Base-by-base conservation (phyloP, 257 asterid genomes). In the Petunia axillaris region DNA sequence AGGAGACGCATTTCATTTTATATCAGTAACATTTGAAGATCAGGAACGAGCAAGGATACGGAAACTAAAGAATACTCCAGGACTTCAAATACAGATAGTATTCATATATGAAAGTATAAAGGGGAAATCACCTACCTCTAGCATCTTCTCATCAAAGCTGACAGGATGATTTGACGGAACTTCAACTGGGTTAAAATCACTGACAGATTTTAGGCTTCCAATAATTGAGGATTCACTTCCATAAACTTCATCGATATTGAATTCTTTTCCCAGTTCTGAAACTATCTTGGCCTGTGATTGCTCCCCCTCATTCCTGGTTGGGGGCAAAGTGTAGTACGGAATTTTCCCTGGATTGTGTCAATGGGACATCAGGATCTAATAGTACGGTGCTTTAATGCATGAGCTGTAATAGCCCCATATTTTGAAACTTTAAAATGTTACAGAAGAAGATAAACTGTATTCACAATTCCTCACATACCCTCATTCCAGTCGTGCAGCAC, bases 401-500 rank as follows among this genome's bases (percentile, higher is more conserved):
- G 63, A 50, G 63, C 46, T 50, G 46, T 35, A 50, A 73, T n/a
- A 3, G 7, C 5, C 77, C 25, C 77, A 71, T 48, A 71, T 46
- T 5, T 25, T 50, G 60, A 2, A 73, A 50, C 46, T 73, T 50
- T 0, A 73, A 63, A 13, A 2, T 73, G 1, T 36, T 73, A 9
- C 1, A 1, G 35, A 50, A 13, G 46, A n/a, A 6, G 50, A 6
- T 50, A 48, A 37, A 50, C 52, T 10, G 3, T 50, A 73, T 73
- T 50, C 35, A 50, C 16, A 25, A 25, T 25, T 25, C 25, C 25
- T 25, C 1, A 25, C 82, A 39, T 90, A 95, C 99, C 98, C 85
- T 90, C 94, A 86, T 96, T 96, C 99, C 98, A 96, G 79, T 96
- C 99, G 8, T 90, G 95, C 90, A 96, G 88, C 83, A 96, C 89